Evolutionary conservation across 2,329 filamentous ascomycete genomes (phyloP).

Genomic region (Trichophyton benhamiae): DNA sequence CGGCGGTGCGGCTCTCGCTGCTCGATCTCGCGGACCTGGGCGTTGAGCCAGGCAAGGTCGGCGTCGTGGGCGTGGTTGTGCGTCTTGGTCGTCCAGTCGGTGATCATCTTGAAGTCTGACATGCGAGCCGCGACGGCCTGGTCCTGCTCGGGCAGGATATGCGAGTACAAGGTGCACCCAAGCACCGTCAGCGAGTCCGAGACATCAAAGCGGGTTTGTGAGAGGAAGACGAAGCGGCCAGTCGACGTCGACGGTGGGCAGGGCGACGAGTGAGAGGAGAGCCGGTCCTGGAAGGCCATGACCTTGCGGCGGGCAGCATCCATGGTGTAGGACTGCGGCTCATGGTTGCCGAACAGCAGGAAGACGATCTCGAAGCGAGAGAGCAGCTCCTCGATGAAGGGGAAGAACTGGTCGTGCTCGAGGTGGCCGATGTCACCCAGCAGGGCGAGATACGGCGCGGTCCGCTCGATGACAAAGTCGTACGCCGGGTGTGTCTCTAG

Average conservation of each 20-base stretch:
- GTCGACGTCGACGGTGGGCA: background rate
- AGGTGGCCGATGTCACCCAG: slow-evolving; percentile 42
- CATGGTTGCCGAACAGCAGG: slow-evolving; percentile 43
- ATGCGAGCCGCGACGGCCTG: slow-evolving; percentile 33
- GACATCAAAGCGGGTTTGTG: slow-evolving; percentile 25
- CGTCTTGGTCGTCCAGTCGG: slow-evolving; percentile 36
- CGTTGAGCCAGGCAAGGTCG: slow-evolving; percentile 41
- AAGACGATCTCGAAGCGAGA: slow-evolving; percentile 36
- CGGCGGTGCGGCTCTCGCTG: slow-evolving; percentile 17
- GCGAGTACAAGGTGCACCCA: slow-evolving; percentile 40
- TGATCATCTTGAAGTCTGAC: slow-evolving; percentile 42
- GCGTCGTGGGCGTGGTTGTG: slow-evolving; percentile 38
- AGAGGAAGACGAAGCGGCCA: slow-evolving; percentile 26
- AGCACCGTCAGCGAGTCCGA: slow-evolving; percentile 25
- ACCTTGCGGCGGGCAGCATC: slow-evolving; percentile 12
- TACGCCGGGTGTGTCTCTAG: slow-evolving; percentile 39
- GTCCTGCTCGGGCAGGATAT: slow-evolving; percentile 25
- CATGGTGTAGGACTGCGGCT: slow-evolving; percentile 30
- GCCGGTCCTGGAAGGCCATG: slow-evolving; percentile 9
- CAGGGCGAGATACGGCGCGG: slow-evolving; percentile 38
- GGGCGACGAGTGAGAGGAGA: background rate
- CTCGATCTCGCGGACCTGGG: slow-evolving; percentile 20
- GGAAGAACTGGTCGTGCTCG: slow-evolving; percentile 23
- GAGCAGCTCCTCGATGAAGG: slow-evolving; percentile 38
- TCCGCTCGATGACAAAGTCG: slow-evolving; percentile 35